Evolutionary conservation across 1,139 yeast species (phyloP).

Genomic region (Scheffersomyces cryptocercus): DNA sequence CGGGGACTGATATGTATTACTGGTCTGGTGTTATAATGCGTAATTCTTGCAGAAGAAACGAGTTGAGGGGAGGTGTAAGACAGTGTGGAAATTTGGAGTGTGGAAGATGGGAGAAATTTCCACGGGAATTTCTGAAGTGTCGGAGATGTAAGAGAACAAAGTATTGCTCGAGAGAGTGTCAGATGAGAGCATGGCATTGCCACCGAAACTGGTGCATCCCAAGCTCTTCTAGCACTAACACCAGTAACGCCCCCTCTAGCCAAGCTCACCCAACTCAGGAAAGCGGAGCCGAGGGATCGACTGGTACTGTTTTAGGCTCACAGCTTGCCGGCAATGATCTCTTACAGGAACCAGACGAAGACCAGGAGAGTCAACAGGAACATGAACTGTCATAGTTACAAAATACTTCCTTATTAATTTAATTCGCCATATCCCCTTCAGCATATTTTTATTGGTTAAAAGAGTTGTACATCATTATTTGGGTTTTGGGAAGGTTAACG

Average conservation of each 20-base stretch:
- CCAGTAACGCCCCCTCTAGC: constrained; percentile 13
- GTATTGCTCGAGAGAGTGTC: constrained; percentile 92
- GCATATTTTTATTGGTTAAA: too few relatives aligned
- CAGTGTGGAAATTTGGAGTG: constrained; percentile 94
- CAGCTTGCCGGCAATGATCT: too few relatives aligned
- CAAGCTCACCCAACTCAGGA: constrained; percentile 2
- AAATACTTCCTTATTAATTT: neutral
- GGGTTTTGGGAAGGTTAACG: too few relatives aligned
- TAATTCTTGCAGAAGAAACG: constrained; percentile 91
- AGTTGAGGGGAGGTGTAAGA: constrained; percentile 81
- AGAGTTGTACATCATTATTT: too few relatives aligned
- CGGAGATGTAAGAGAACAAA: constrained; percentile 92
- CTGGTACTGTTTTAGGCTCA: too few relatives aligned
- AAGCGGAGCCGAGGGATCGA: neutral
- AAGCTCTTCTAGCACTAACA: constrained; percentile 29
- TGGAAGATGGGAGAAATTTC: constrained; percentile 93
- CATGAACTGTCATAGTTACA: neutral
- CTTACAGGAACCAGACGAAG: constrained; percentile 8
- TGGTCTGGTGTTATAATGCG: constrained; percentile 98
- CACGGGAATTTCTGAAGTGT: constrained; percentile 93
- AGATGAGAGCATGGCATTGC: constrained; percentile 86
- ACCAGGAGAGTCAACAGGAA: constrained; percentile 2
- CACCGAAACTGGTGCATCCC: constrained; percentile 94
- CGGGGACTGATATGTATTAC: constrained; percentile 77
- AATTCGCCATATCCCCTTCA: too few relatives aligned